A percentile compares a stretch with the other conserved stretches of the same genome.
phyloP scores from a whole-genome alignment of 2,329 filamentous ascomycete species.

The Arthroderma uncinatum region DNA sequence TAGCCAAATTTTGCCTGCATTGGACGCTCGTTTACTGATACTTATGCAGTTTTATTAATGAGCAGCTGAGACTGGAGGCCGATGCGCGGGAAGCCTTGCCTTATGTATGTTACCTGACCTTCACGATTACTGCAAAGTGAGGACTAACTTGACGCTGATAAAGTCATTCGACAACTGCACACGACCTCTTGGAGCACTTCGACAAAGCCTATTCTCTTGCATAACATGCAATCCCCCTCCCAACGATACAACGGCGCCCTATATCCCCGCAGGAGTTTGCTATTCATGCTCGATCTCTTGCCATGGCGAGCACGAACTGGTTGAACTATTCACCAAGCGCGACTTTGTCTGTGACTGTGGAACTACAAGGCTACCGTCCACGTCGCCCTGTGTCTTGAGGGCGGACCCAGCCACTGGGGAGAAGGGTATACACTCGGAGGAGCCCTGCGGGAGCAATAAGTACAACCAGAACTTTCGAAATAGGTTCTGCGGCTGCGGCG shows the following conservation, averaged over 20 bases:
- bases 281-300: conserved; percentile 96
- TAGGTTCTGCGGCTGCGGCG: conserved; percentile 77
- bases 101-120: conserved; percentile 49
- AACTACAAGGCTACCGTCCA: conserved; percentile 62
- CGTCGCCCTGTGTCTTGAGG: conserved; percentile 64
- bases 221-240: conserved; percentile 85
- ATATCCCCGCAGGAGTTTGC: conserved; percentile 72
- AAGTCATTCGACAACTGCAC: conserved; percentile 93
- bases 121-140: conserved; percentile 11
- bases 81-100: conserved; percentile 91
- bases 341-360: conserved; percentile 96
- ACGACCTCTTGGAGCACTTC: conserved; percentile 72
- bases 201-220: conserved; percentile 84
- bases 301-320: conserved; percentile 86
- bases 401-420: conserved; percentile 59
- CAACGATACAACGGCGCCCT: conserved; percentile 39
- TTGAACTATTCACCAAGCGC: conserved; percentile 91
- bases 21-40: too few relatives aligned
- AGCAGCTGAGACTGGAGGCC: conserved; percentile 80
- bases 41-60: conserved; percentile 62
- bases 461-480: conserved; percentile 97
- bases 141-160: conserved; percentile 1
- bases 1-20: too few relatives aligned
- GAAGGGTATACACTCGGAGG: conserved; percentile 70
- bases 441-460: conserved; percentile 57